Base-by-base conservation (phyloP, 2,329 filamentous ascomycete genomes). In the Elsinoe fawcettii region DNA sequence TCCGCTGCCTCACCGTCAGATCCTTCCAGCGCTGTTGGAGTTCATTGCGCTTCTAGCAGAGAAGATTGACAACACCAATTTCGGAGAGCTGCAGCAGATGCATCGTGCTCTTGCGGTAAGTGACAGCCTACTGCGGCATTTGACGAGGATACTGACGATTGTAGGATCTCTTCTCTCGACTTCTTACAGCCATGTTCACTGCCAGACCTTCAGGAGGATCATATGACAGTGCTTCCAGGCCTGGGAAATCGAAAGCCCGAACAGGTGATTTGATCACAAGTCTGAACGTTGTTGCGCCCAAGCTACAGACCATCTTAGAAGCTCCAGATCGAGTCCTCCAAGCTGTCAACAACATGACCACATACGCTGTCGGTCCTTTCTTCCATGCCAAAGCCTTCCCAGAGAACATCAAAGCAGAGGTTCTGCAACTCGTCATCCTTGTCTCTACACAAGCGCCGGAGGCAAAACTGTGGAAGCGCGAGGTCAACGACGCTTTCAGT, bases 11-110 rank as follows among this genome's bases (percentile, higher is more conserved):
- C 92, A 99, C 73, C 81, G 93, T 57, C 91, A 96, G 67, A 92
- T 91, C 6, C 73, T 99, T 37, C 88, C 93, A 5, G 84, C 86
- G 54, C 75, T 99, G 44, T 76, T 99, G 11, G 88, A 95, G 64
- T 96, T 97, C 66, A 87, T 90, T 0, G 87, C 88, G 1, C 88
- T 95, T 37, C 75, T 99, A 36, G 92, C 93, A 1, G 87, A 93
- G 68, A 99, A 99, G 75, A 87, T 97, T 51, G 91, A 96, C 70
- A 96, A 99, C 65, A 99, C 92, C 11, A 96, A 91, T 65, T 97
- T 96, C 72, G 92, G 92, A 32, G 92, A 97, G 73, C 89, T 96
- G 72, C 81, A 85, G 54, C 90, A 87, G 70, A 96, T 96, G 90
- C 83, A 91, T 60, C 83, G 87, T 68, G 92, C 97, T 60, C 76